Evolutionary conservation across 2,329 filamentous ascomycete species (phyloP), one percentile per base, ranked within the genome.

Genomic region (Epichloe sp.): DNA sequence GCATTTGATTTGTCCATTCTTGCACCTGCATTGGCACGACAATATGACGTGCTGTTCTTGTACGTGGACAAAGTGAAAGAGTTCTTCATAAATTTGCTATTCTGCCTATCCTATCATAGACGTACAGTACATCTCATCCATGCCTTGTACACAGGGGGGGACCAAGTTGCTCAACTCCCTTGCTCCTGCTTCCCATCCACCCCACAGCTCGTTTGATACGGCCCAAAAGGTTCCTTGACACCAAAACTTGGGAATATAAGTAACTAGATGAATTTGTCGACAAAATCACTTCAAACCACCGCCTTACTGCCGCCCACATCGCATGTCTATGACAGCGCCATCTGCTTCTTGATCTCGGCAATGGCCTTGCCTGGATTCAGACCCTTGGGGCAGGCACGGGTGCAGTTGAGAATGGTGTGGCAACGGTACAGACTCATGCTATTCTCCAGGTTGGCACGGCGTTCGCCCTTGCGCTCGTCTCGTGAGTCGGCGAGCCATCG

Each of bases 371-470:
- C 93, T 19, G 93, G 93, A 77, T 98, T 98, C 62, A 98, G 73
- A 44, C 93, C 93, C 87, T 98, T 98, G 66, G 93, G 93, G 72
- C 93, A 98, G 51, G 91, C 95, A 70, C 88, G 79, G 59, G 90
- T 91, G 82, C 91, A 98, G 80, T 98, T 98, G 62, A 98, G 82
- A 67, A 98, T 98, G 57, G 93, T 98, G 78, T 98, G 93, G 79
- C 93, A 98, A 65, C 93, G 82, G 80, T 98, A 98, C 70, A 98
- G 70, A 72, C 86, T 94, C 93, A 98, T 98, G 67, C 86, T 93
- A 80, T 98, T 98, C 73, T 98, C 91, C 61, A 98, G 79, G 53
- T 86, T 86, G 58, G 83, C 82, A 79, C 93, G 93, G 68, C 93
- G 85, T 79, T 95, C 83, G 53, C 79, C 83, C 63, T 78, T 94